phyloP scores from a whole-genome alignment of 2,329 filamentous ascomycete species.

The Fusarium sterilihyphosum region DNA sequence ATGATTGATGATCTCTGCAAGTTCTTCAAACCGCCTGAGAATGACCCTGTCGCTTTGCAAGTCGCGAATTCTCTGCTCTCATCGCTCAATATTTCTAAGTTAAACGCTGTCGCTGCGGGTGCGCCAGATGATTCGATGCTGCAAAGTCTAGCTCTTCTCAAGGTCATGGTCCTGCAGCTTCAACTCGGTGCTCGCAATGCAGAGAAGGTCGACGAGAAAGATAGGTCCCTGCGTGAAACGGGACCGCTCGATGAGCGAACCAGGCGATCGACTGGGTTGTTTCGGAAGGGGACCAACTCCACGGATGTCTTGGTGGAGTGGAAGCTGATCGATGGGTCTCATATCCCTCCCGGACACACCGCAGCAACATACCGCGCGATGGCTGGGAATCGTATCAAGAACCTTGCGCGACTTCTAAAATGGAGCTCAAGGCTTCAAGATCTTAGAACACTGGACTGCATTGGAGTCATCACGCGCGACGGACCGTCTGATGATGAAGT shows the following conservation, averaged over 20 bases:
- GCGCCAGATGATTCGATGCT: neutral
- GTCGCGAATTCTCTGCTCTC: neutral
- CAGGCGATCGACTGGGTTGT: rapidly evolving
- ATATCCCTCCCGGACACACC: neutral
- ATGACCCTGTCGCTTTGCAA: neutral
- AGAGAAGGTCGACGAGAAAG: neutral
- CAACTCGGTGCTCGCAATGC: neutral
- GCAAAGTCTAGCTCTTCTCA: neutral
- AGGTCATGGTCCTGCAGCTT: neutral
- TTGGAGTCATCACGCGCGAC: neutral
- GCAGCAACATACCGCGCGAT: neutral
- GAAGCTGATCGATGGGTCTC: neutral
- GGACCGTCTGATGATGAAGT: neutral
- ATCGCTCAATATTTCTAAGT: neutral
- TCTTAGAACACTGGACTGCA: neutral
- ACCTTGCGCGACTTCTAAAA: neutral
- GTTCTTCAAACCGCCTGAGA: neutral
- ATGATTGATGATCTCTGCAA: neutral
- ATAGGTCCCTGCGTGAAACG: neutral
- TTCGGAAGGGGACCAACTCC: neutral
- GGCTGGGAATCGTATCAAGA: neutral
- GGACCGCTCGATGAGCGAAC: neutral
- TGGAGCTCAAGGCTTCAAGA: neutral
- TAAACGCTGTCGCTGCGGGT: neutral
- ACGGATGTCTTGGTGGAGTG: neutral